Percentiles rank a stretch among this genome's conserved stretches.
These are phyloP conservation scores for Pichia sp. DNA, from an alignment of 1,139 yeast species.

Conservation along the genomic window DNA sequence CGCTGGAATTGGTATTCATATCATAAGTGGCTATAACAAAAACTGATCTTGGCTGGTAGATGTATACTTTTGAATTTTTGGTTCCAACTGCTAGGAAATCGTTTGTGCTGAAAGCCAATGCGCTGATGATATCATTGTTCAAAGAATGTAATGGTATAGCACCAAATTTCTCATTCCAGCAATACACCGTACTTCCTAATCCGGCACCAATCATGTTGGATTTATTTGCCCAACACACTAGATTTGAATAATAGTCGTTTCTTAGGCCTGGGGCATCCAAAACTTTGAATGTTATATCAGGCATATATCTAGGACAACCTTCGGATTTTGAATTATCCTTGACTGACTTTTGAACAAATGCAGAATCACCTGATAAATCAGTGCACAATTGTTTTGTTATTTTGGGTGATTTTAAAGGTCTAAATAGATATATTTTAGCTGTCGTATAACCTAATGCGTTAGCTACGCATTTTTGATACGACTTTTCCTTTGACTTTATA, in stretches of 20 bases:
- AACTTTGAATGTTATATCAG: conserved; percentile 38
- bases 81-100: conserved; percentile 53
- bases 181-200: conserved; percentile 46
- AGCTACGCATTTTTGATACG: conserved; percentile 29
- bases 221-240: conserved; percentile 63
- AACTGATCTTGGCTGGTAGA: conserved; percentile 29
- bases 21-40: conserved; percentile 15
- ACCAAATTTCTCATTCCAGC: conserved; percentile 55
- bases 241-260: conserved; percentile 75
- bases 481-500: background rate
- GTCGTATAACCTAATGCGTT: conserved; percentile 39
- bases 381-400: conserved; percentile 3
- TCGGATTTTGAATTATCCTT: too few species aligned
- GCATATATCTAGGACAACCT: background rate
- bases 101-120: conserved; percentile 46
- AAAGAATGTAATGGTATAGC: conserved; percentile 32
- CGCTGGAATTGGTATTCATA: conserved; percentile 29
- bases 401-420: conserved; percentile 18
- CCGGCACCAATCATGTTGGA: conserved; percentile 62
- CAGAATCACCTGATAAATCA: too few species aligned
- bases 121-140: conserved; percentile 41
- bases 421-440: conserved; percentile 31
- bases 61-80: conserved; percentile 37
- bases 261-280: conserved; percentile 70
- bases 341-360: too few species aligned